Evolutionary conservation across 164 flowering plant species (phyloP).

Genomic region (Amborella trichopoda): DNA sequence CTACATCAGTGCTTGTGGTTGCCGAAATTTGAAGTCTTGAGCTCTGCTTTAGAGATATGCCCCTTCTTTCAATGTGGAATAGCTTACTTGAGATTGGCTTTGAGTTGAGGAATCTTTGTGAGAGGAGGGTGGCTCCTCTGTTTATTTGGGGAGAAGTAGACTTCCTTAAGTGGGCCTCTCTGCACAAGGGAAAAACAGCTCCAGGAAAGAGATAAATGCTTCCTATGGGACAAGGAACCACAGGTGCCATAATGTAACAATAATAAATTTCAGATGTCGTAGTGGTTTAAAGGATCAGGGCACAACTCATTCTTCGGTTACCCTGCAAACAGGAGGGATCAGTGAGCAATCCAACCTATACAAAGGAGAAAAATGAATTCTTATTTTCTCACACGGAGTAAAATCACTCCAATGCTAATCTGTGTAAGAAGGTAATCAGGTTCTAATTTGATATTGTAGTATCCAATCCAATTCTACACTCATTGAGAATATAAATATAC

Average conservation of each 20-base stretch:
- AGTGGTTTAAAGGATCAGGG: no score
- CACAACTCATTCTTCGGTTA: no score
- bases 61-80: constrained; percentile 26
- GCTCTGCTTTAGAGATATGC: constrained; percentile 11
- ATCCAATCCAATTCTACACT: no score
- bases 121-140: constrained; percentile 14
- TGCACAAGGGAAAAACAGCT: constrained; percentile 28
- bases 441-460: no score
- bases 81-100: constrained; percentile 30
- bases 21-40: constrained; percentile 22
- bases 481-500: no score
- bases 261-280: no score
- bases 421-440: no score
- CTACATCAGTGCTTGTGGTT: constrained; percentile 64
- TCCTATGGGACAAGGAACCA: constrained; percentile 51
- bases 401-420: no score
- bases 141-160: constrained; percentile 20
- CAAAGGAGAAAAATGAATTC: no score
- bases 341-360: no score
- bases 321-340: no score
- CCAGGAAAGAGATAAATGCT: constrained; percentile 36
- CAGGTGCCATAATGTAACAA: constrained; percentile 67
- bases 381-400: no score
- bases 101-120: constrained; percentile 29
- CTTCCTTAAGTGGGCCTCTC: constrained; percentile 23